Evolutionary conservation across 2,329 filamentous ascomycete genomes (phyloP).

Genomic region (Nemania sp.): DNA sequence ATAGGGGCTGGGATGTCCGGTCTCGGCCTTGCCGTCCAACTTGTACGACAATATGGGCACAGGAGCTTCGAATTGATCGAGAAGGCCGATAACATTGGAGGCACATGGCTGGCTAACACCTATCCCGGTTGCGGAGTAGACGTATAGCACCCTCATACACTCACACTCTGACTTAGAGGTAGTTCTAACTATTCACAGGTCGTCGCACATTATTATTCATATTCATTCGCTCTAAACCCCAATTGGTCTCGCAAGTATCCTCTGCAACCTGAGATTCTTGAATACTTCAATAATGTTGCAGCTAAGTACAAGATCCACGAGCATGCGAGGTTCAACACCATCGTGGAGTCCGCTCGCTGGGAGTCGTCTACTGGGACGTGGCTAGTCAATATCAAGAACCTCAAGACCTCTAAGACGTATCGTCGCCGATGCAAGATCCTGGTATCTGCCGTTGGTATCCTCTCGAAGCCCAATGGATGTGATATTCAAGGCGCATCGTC

Average conservation of each 20-base stretch:
- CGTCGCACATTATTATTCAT: conserved; percentile 12
- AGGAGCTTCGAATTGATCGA: conserved; percentile 21
- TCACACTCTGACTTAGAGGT: neutral
- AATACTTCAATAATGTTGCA: conserved; percentile 12
- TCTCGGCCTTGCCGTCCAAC: conserved; percentile 16
- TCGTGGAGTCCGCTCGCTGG: conserved; percentile 13
- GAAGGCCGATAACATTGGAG: conserved; percentile 10
- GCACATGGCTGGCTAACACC: conserved; percentile 18
- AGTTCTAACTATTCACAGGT: conserved; percentile 4
- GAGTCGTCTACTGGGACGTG: conserved; percentile 16
- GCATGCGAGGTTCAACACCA: conserved; percentile 8
- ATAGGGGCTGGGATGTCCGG: conserved; percentile 24
- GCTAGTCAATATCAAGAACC: conserved; percentile 16
- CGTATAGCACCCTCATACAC: neutral
- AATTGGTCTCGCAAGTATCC: conserved; percentile 20
- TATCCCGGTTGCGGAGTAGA: conserved; percentile 24
- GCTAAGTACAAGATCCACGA: conserved; percentile 15
- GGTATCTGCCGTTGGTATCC: conserved; percentile 13
- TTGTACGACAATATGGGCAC: conserved; percentile 17
- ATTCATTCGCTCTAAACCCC: conserved; percentile 18
- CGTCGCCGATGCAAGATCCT: conserved; percentile 20
- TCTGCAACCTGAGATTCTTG: conserved; percentile 20
- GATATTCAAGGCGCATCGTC: conserved; percentile 11
- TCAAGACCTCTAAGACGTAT: conserved; percentile 12
- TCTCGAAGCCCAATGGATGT: conserved; percentile 13